phyloP scores from a whole-genome alignment of 1,284 basidiomycete species.

The Ustilago trichophora region DNA sequence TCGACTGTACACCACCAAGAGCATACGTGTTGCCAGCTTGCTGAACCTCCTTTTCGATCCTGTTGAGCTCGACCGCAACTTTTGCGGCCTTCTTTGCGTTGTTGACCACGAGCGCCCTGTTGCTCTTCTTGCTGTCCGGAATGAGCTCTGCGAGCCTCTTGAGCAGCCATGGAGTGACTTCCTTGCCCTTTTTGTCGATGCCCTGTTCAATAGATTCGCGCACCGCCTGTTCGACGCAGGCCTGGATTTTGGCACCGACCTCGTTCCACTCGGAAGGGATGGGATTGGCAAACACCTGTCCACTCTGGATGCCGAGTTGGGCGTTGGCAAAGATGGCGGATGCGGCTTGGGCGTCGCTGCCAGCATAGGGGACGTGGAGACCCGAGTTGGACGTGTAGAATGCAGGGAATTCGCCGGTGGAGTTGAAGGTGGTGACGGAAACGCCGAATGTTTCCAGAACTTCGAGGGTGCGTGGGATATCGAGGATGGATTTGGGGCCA shows the following conservation, averaged over 20 bases:
- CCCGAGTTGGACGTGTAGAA: constrained; percentile 90
- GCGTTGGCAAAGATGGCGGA: constrained; percentile 73
- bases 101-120: constrained; percentile 89
- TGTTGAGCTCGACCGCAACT: constrained; percentile 82
- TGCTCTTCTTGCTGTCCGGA: constrained; percentile 72
- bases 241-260: constrained; percentile 77
- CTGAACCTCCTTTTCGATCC: constrained; percentile 67
- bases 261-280: constrained; percentile 82
- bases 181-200: constrained; percentile 83
- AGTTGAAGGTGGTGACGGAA: constrained; percentile 82
- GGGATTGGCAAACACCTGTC: constrained; percentile 81
- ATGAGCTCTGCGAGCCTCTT: constrained; percentile 84
- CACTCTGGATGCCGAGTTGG: constrained; percentile 68
- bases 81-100: constrained; percentile 85
- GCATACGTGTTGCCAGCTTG: constrained; percentile 18
- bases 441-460: constrained; percentile 97
- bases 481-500: constrained; percentile 92
- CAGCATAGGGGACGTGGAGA: constrained; percentile 72
- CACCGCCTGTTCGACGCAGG: constrained; percentile 84
- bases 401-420: constrained; percentile 81
- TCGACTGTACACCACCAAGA: constrained; percentile 20
- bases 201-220: constrained; percentile 83
- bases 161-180: constrained; percentile 94
- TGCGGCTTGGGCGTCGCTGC: constrained; percentile 36
- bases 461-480: constrained; percentile 90